A percentile compares a stretch with the other conserved stretches of the same genome.
Conservation (phyloP, 257 asterid genomes). For the Eustoma russellianum region DNA sequence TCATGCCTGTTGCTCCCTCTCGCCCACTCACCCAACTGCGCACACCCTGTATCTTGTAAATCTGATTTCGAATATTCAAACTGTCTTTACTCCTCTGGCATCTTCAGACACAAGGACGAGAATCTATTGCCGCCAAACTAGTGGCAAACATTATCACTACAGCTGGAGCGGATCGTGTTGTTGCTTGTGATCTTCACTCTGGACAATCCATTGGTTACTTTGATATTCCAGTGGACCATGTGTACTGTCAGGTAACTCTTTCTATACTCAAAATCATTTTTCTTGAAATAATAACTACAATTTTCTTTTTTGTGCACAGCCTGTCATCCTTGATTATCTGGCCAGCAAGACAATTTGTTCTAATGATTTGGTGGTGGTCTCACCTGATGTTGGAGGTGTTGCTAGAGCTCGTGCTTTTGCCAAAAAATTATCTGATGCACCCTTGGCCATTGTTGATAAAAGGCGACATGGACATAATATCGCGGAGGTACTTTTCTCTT, state of each 20-base stretch:
- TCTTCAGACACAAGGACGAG: slow-evolving; percentile 83
- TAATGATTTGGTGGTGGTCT: slow-evolving; percentile 80
- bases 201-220: slow-evolving; percentile 95
- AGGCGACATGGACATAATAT: slow-evolving; percentile 84
- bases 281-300: slow-evolving; percentile 1
- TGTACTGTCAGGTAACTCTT: slow-evolving; percentile 63
- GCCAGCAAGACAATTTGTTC: slow-evolving; percentile 82
- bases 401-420: slow-evolving; percentile 96
- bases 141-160: slow-evolving; percentile 81
- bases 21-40: background rate
- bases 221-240: slow-evolving; percentile 92
- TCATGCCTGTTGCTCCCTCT: background rate
- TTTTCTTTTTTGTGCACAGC: slow-evolving; percentile 31
- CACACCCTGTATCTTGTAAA: background rate
- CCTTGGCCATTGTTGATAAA: slow-evolving; percentile 91
- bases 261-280: background rate
- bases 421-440: slow-evolving; percentile 89
- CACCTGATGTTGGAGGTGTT: slow-evolving; percentile 97
- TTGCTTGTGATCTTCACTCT: slow-evolving; percentile 92
- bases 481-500: slow-evolving; percentile 55
- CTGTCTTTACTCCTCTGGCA: slow-evolving; percentile 6
- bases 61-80: slow-evolving; percentile 1
- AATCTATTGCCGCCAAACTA: slow-evolving; percentile 83
- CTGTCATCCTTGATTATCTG: slow-evolving; percentile 91
- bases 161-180: slow-evolving; percentile 90